phyloP scores from a whole-genome alignment of 2,329 filamentous ascomycete species.

The Colletotrichum scovillei region DNA sequence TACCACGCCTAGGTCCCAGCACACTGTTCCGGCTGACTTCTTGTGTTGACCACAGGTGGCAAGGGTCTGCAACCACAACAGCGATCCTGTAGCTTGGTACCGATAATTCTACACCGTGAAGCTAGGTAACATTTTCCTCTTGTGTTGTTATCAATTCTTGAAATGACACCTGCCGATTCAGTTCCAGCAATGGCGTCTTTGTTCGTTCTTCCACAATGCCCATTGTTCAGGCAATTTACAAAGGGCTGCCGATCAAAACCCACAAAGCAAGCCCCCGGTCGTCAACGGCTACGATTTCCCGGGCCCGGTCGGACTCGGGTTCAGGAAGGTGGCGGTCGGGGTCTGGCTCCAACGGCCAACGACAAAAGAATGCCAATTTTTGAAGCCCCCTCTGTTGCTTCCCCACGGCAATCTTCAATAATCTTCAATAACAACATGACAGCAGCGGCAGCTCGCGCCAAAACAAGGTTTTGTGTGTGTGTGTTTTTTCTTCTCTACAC shows the following conservation, averaged over 20 bases:
- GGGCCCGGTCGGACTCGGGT: constrained; percentile 13
- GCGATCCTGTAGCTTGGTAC: constrained; percentile 4
- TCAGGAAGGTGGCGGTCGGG: not conserved
- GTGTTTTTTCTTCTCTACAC: not conserved
- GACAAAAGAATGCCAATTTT: too few species aligned
- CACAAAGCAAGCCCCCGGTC: not conserved
- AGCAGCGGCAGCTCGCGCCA: too few species aligned
- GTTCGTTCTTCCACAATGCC: not conserved
- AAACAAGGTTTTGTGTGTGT: not conserved
- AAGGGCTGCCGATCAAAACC: constrained; percentile 1
- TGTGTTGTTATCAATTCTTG: too few species aligned
- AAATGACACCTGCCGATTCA: not conserved
- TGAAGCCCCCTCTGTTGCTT: too few species aligned
- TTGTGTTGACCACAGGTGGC: not conserved
- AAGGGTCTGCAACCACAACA: not conserved
- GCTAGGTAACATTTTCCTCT: not conserved
- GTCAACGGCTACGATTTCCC: not conserved
- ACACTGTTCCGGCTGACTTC: constrained; percentile 7
- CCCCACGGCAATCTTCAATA: not conserved
- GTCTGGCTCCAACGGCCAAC: not conserved
- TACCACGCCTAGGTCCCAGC: not conserved
- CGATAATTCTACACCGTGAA: not conserved
- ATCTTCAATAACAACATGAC: not conserved
- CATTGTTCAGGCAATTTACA: not conserved
- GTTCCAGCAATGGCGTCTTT: not conserved